Base-by-base conservation (phyloP, 129 eudicot species). In the Apium graveolens region DNA sequence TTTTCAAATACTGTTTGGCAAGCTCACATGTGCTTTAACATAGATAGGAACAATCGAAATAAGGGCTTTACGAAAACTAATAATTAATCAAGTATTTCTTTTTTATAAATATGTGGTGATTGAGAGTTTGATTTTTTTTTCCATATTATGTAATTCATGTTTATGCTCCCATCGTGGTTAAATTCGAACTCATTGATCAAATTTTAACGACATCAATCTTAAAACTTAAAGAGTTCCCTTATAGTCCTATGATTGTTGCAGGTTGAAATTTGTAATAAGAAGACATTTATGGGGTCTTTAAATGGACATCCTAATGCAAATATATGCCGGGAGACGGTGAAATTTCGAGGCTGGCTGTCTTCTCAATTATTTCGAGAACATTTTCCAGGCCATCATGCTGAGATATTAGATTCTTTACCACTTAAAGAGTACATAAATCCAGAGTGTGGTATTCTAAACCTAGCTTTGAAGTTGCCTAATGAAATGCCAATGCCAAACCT, bases 371-470 rank as follows among this genome's bases (percentile, higher is more conserved):
- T 91, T 78, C 92, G 82, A 80, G 85, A 89, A 84, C 91, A 92
- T 65, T 92, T 95, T 75, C 88, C 96, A 3, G 83, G 80, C 75
- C 91, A 92, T 84, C 82, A 83, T 79, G 87, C 81, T 29, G 88
- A 86, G 83, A 82, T 86, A n/a, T 80, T 95, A 70, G 78, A 80
- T 16, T 39, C 84, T 81, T 63, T 95, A 80, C 99, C 99, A 1
- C 83, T 95, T 78, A 87, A 88, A 84, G 88, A 87, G 78, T 95
- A 95, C 76, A 76, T 86, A 68, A 87, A 88, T 78, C 97, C 99
- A 0, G 63, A 81, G 45, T 83, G 88, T 18, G 99, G 97, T 37
- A 80, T 90, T 84, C 83, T 95, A 34, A 95, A 92, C 80, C 80
- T 95, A 69, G 90, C 94, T 26, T 81, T 81, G 41, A 90, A 87